Evolutionary conservation across 164 flowering plant genomes (phyloP), one percentile per base, ranked within the genome.

Genomic region (Stephania yunnanensis): DNA sequence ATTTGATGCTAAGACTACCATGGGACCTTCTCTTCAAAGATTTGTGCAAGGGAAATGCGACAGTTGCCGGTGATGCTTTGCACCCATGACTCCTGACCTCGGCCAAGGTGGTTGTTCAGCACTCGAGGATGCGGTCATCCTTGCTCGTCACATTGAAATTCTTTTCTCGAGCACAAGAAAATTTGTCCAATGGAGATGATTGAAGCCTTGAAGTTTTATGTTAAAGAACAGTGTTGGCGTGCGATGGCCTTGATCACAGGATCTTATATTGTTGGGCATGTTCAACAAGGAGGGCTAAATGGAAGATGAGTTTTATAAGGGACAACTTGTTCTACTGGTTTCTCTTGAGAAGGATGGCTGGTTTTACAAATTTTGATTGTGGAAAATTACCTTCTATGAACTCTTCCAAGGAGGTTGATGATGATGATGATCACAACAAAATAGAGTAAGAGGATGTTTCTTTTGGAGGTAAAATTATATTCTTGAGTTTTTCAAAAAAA

Each of bases 71-170:
- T 2, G 78, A 77, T 64, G 80, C 80, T 4, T 67, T 80, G 80
- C 82, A 80, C 61, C 82, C 0, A 80, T 80, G 82, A 80, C 82
- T 42, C 78, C 80, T 8, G 80, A 80, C 68, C 31, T 80, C 5
- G 80, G 78, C 8, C 82, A 80, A 69, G 82, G 82, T 22, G 82
- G 82, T 17, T 71, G 82, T 68, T 4, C 73, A 1, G 76, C 83
- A 31, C 48, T 80, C 58, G 83, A 80, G 70, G 83, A 80, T 68
- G 83, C 78, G 5, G 76, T 80, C 1, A 70, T 80, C 19, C 65
- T 80, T 4, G 83, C 68, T 6, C 71, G 77, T 7, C 70, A 74
- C 17, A 71, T 80, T 0, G 80, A 20, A 70, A 70, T 5, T 63
- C 71, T 2, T 46, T 71, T 19, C 31, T 19, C 15, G 19, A 65